Percentiles rank a stretch among this genome's conserved stretches.
Evolutionary conservation across 805 yeast species (phyloP).

Genomic region (Wickerhamomyces sydowiorum): DNA sequence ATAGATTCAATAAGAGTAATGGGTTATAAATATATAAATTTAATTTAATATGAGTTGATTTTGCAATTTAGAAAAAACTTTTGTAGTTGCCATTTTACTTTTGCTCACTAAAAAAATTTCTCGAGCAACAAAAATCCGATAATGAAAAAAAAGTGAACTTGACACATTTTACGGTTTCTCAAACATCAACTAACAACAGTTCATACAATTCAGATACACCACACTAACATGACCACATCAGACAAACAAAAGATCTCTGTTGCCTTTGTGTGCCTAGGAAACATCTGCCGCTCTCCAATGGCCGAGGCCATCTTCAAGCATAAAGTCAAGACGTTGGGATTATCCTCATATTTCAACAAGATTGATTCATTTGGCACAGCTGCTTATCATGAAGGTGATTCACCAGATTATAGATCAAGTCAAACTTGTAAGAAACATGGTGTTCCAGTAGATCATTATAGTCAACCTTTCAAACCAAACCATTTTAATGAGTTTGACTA

Average conservation of each 20-base stretch:
- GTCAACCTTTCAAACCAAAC: constrained; percentile 55
- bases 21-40: too few relatives aligned
- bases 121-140: too few relatives aligned
- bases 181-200: too few relatives aligned
- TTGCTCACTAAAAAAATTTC: too few relatives aligned
- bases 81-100: too few relatives aligned
- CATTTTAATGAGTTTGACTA: constrained; percentile 61
- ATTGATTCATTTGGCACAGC: constrained; percentile 91
- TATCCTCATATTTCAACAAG: constrained; percentile 34
- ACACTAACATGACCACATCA: constrained; percentile 11
- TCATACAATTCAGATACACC: too few relatives aligned
- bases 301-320: constrained; percentile 88
- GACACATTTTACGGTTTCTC: too few relatives aligned
- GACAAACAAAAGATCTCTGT: constrained; percentile 40
- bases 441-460: constrained; percentile 68
- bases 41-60: too few relatives aligned
- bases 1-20: too few relatives aligned
- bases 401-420: constrained; percentile 72
- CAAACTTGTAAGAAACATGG: constrained; percentile 64
- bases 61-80: too few relatives aligned
- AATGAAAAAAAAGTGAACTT: too few relatives aligned
- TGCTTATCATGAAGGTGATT: constrained; percentile 76
- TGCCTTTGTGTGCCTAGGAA: constrained; percentile 89
- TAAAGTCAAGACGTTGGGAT: constrained; percentile 47
- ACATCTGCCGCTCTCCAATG: constrained; percentile 96